Evolutionary conservation across 495 filamentous ascomycete species (phyloP).

Genomic region (Aspergillus heteromorphus): DNA sequence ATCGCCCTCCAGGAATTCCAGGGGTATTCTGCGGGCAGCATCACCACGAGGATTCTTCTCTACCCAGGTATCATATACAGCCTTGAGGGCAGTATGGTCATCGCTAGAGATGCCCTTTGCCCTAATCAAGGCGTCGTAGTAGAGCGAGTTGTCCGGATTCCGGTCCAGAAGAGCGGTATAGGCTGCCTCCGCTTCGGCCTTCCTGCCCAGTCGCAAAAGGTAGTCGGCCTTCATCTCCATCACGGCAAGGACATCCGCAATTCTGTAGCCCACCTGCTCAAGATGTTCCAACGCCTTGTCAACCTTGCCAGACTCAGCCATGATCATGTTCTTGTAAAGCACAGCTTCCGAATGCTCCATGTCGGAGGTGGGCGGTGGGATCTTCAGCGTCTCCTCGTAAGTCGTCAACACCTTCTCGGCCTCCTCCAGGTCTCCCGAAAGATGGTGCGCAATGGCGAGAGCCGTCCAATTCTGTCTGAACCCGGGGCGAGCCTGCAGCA

Average conservation of each 20-base stretch:
- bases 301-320: conserved; percentile 77
- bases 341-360: conserved; percentile 93
- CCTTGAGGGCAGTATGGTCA: conserved; percentile 59
- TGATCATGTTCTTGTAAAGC: conserved; percentile 93
- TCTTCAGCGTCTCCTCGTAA: conserved; percentile 87
- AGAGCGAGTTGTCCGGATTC: conserved; percentile 80
- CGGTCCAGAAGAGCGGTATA: conserved; percentile 76
- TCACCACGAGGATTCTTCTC: conserved; percentile 76
- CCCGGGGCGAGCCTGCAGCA: conserved; percentile 75
- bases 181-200: conserved; percentile 75
- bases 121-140: conserved; percentile 73
- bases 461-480: conserved; percentile 93
- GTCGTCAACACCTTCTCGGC: conserved; percentile 88
- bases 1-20: conserved; percentile 84
- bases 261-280: conserved; percentile 66
- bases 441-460: conserved; percentile 84
- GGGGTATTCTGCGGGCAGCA: conserved; percentile 76
- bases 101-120: conserved; percentile 57
- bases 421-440: conserved; percentile 73
- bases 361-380: conserved; percentile 66
- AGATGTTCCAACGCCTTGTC: conserved; percentile 83
- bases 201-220: conserved; percentile 68
- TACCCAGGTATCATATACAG: conserved; percentile 76
- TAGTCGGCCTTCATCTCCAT: conserved; percentile 87
- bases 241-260: conserved; percentile 79